phyloP scores from a whole-genome alignment of 2,329 filamentous ascomycete genomes.

The Ceratocystis destructans region DNA sequence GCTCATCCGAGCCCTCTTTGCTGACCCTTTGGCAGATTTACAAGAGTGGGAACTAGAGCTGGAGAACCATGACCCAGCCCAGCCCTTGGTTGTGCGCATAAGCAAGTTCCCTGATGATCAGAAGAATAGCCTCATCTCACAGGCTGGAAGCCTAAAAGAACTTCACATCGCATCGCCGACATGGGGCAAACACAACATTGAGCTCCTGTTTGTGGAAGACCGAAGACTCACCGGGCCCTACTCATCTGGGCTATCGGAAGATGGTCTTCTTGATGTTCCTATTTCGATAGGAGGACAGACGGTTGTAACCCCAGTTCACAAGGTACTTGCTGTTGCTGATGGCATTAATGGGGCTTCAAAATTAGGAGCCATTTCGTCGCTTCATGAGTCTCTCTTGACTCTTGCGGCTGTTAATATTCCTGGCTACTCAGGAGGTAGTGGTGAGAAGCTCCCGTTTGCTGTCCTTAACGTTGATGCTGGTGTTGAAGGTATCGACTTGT shows the following conservation, averaged over 20 bases:
- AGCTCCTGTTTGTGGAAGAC: slow-evolving; percentile 46
- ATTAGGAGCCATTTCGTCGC: slow-evolving; percentile 32
- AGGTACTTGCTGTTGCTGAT: slow-evolving; percentile 58
- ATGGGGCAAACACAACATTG: slow-evolving; percentile 47
- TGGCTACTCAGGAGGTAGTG: slow-evolving; percentile 29
- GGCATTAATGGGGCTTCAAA: slow-evolving; percentile 55
- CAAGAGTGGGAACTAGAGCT: slow-evolving; percentile 55
- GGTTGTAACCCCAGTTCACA: slow-evolving; percentile 61
- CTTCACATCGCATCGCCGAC: slow-evolving; percentile 49
- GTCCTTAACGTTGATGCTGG: slow-evolving; percentile 52
- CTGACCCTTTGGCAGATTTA: slow-evolving; percentile 51
- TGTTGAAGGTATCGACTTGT: slow-evolving; percentile 46
- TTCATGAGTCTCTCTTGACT: slow-evolving; percentile 31
- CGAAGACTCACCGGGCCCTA: slow-evolving; percentile 27
- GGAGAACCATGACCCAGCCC: slow-evolving; percentile 35
- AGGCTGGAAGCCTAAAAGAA: slow-evolving; percentile 29
- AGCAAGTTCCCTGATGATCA: slow-evolving; percentile 26
- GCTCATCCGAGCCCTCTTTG: slow-evolving; percentile 55
- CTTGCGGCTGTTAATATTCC: slow-evolving; percentile 46
- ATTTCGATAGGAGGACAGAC: slow-evolving; percentile 5
- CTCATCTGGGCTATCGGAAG: slow-evolving; percentile 33
- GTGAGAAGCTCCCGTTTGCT: slow-evolving; percentile 33
- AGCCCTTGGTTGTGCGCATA: slow-evolving; percentile 51
- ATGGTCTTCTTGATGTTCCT: slow-evolving; percentile 51
- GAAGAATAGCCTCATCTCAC: slow-evolving; percentile 15